A percentile compares a stretch with the other conserved stretches of the same genome.
These are phyloP conservation scores for Russula sp. DNA, from an alignment of 768 basidiomycete species.

Conservation along the genomic window DNA sequence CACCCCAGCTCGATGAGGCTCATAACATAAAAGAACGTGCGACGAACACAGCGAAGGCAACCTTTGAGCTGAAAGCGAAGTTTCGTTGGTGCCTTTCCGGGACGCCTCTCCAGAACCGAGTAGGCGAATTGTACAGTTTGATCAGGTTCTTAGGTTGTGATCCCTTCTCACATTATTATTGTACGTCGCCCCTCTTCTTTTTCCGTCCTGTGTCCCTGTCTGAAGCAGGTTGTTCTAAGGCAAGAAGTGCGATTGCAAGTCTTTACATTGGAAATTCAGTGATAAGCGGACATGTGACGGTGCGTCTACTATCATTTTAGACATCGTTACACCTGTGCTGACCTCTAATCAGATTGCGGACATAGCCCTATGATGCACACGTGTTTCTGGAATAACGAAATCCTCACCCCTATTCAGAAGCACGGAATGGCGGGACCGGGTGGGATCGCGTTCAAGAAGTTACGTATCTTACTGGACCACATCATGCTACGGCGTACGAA, in stretches of 20 bases:
- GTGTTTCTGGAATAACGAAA: conserved; percentile 97
- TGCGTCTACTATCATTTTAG: conserved; percentile 32
- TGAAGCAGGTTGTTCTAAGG: conserved; percentile 38
- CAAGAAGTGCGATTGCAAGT: conserved; percentile 91
- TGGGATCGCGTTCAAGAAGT: conserved; percentile 80
- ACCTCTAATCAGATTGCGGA: conserved; percentile 53
- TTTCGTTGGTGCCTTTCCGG: conserved; percentile 96
- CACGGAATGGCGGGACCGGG: conserved; percentile 80
- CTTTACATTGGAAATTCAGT: conserved; percentile 88
- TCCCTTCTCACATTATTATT: conserved; percentile 89
- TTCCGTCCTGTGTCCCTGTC: background rate
- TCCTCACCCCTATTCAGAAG: conserved; percentile 93
- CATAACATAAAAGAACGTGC: conserved; percentile 96
- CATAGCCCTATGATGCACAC: conserved; percentile 87
- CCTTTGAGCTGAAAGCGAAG: conserved; percentile 77
- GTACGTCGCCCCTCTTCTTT: conserved; percentile 37
- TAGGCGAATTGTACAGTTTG: conserved; percentile 97
- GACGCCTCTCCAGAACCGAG: conserved; percentile 94
- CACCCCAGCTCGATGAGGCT: conserved; percentile 78
- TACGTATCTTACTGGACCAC: conserved; percentile 80
- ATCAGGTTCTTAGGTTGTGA: conserved; percentile 90
- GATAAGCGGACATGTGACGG: conserved; percentile 82
- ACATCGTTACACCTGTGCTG: background rate
- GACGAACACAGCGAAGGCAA: conserved; percentile 95
- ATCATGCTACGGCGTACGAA: conserved; percentile 96